A percentile compares a stretch with the other conserved stretches of the same genome.
Conservation (phyloP, 2,329 filamentous ascomycete species). For the Microascus cirrosus region DNA sequence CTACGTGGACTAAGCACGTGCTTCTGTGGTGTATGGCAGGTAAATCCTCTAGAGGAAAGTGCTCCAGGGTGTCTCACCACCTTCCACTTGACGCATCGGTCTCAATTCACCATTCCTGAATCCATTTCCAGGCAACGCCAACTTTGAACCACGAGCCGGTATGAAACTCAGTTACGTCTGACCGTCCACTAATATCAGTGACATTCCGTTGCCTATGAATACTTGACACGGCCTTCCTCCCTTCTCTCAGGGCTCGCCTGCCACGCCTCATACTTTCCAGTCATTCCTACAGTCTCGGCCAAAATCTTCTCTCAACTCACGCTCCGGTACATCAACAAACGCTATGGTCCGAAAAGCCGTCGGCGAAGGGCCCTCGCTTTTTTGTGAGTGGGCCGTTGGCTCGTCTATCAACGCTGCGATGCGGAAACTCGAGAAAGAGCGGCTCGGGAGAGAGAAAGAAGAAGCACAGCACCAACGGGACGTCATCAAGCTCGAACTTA, state of each 20-base stretch:
- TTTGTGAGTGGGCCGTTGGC: constrained; percentile 30
- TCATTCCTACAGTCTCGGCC: neutral
- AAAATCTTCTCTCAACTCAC: neutral
- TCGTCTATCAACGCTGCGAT: constrained; percentile 19
- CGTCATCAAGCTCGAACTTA: constrained; percentile 27
- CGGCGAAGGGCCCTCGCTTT: constrained; percentile 8
- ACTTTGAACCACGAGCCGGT: too few species aligned
- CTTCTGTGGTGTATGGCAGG: too few species aligned
- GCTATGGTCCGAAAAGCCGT: neutral
- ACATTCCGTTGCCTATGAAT: neutral
- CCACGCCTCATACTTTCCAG: neutral
- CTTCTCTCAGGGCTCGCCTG: neutral
- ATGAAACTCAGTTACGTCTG: too few species aligned
- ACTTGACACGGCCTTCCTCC: neutral
- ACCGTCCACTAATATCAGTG: too few species aligned
- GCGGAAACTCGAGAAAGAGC: constrained; percentile 12
- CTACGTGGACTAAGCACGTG: too few species aligned
- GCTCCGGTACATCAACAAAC: neutral
- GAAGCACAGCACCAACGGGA: constrained; percentile 7
- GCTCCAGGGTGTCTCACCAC: too few species aligned
- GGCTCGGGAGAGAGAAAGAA: neutral
- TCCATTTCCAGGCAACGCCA: too few species aligned
- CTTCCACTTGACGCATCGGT: too few species aligned
- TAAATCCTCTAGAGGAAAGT: too few species aligned
- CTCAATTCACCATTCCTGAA: too few species aligned